Percentiles rank a stretch among this genome's conserved stretches.
Conservation (phyloP, 352 stramenopile genomes). For the Phytophthora colocasiae region DNA sequence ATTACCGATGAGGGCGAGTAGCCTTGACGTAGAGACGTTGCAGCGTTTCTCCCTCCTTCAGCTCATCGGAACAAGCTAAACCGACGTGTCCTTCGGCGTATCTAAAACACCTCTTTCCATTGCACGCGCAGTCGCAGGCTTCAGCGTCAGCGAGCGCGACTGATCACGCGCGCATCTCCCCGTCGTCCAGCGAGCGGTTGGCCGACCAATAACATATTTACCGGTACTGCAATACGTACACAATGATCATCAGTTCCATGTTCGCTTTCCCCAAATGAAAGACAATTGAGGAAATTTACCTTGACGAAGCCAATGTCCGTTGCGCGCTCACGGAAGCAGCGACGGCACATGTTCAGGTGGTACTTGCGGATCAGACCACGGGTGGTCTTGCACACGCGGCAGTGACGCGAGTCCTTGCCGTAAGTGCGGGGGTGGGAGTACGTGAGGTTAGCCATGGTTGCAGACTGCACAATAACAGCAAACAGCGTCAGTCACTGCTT, state of each 20-base stretch:
- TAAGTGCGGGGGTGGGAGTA: conserved; percentile 90
- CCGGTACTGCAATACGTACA: conserved; percentile 55
- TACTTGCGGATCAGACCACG: conserved; percentile 97
- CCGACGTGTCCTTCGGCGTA: conserved; percentile 66
- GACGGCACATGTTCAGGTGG: conserved; percentile 96
- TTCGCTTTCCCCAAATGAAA: background rate
- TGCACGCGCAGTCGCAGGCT: conserved; percentile 41
- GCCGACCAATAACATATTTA: conserved; percentile 70
- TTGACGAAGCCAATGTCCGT: conserved; percentile 96
- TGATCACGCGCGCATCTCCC: conserved; percentile 32
- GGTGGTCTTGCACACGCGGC: conserved; percentile 92
- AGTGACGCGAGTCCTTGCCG: conserved; percentile 92
- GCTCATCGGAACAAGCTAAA: conserved; percentile 35
- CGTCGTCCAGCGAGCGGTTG: conserved; percentile 43
- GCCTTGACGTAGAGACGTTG: conserved; percentile 13
- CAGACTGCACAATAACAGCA: conserved; percentile 48
- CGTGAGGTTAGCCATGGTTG: conserved; percentile 91
- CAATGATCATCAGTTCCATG: background rate
- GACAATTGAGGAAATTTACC: conserved; percentile 47
- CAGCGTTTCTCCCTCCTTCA: conserved; percentile 28
- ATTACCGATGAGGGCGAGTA: conserved; percentile 38
- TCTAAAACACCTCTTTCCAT: conserved; percentile 58
- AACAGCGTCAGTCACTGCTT: conserved; percentile 16
- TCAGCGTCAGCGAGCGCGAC: conserved; percentile 42
- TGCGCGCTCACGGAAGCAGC: conserved; percentile 96